Percentiles rank a stretch among this genome's conserved stretches.
These are phyloP conservation scores for Cyberlindnera euphorbiiphila DNA, from an alignment of 805 yeast genomes.

Conservation along the genomic window DNA sequence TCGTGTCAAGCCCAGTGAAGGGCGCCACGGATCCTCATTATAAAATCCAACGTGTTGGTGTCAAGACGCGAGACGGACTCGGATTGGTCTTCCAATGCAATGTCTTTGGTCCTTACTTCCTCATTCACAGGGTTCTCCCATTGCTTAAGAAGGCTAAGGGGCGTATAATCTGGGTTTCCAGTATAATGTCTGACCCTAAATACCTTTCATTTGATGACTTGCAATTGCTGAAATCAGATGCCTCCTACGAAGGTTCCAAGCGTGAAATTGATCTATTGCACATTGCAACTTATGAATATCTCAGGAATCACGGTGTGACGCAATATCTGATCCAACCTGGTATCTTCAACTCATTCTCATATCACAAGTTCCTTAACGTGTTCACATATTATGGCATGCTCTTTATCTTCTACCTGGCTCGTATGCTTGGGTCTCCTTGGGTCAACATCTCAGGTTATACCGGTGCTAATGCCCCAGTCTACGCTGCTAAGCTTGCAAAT, in stretches of 20 bases:
- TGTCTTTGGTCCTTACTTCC: conserved; percentile 92
- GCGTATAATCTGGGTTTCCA: conserved; percentile 78
- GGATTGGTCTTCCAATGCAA: conserved; percentile 93
- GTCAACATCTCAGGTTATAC: conserved; percentile 85
- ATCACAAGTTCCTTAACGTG: conserved; percentile 68
- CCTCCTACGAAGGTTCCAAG: conserved; percentile 90
- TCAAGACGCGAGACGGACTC: conserved; percentile 69
- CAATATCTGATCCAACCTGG: conserved; percentile 93
- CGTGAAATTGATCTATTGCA: conserved; percentile 82
- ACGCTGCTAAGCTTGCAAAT: conserved; percentile 53
- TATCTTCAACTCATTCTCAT: conserved; percentile 80
- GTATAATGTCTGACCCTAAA: conserved; percentile 75
- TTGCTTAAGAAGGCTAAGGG: conserved; percentile 56
- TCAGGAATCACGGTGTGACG: conserved; percentile 50
- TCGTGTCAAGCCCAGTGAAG: conserved; percentile 60
- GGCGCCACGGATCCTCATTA: conserved; percentile 89
- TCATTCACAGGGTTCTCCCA: conserved; percentile 62
- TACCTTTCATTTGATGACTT: conserved; percentile 72
- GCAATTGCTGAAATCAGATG: conserved; percentile 57
- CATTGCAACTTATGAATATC: conserved; percentile 54
- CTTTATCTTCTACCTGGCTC: conserved; percentile 74
- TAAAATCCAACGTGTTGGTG: conserved; percentile 78
- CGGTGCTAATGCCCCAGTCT: conserved; percentile 85
- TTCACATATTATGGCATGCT: conserved; percentile 86
- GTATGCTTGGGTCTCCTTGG: conserved; percentile 80